Base-by-base conservation (phyloP, 768 basidiomycete species). In the Galerina sulciceps region DNA sequence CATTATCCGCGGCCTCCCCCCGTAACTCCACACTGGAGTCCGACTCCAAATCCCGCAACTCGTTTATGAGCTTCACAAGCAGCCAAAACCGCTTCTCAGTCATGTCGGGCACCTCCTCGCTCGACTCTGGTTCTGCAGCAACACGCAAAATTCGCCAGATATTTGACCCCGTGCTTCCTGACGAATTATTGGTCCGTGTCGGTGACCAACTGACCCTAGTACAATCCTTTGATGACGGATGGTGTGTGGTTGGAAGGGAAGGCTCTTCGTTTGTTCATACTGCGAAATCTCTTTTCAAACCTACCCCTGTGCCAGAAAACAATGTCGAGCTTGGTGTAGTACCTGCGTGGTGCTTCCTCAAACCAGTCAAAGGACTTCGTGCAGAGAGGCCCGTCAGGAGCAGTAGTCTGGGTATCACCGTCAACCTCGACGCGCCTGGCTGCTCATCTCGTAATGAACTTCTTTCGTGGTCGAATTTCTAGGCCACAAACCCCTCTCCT, bases 341-440 rank as follows among this genome's bases (percentile, higher is more conserved):
- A 3, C 91, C 91, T 10, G 84, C 88, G 6, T 93, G 90, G 89
- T 86, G 84, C 67, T 91, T 93, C 79, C 55, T 85, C 61, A 85
- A 85, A 65, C 82, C 86, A 35, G 78, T 81, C 46, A 81, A 83
- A 59, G 87, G 86, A 3, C 75, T 87, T 54, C 72, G 78, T 38
- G 80, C 84, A 4, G 83, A 86, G 63, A 79, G 91, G 18, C 90
- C 91, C 1, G 74, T 89, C 64, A 82, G 91, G 31, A 83, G 76
- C 49, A 70, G 77, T 42, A 89, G 86, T 67, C 70, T 89, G n/a
- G 87, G 86, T 10, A 82, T 88, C 59, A 85, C 82, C 8, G 80
- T 90, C 42, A 76, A 84, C 61, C 62, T 84, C 61, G 81, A 83
- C 34, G 75, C 68, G 5, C 73, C 77, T 4, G 69, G 66, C 18